Percentiles rank a stretch among this genome's conserved stretches.
These are phyloP conservation scores for Vishniacozyma victoriae DNA, from an alignment of 768 basidiomycete species.

Conservation along the genomic window DNA sequence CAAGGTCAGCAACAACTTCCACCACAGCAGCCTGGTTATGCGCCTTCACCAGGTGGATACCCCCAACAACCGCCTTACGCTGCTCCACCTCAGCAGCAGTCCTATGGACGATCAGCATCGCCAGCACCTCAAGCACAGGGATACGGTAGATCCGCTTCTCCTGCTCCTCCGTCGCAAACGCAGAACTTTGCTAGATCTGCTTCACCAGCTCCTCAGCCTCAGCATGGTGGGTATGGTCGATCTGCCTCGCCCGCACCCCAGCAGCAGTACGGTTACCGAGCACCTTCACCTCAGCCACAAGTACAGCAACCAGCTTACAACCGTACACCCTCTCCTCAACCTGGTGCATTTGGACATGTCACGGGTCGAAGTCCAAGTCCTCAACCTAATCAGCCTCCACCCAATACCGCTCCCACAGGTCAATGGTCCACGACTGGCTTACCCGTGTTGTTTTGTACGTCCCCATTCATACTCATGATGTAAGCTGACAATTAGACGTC, in stretches of 20 bases:
- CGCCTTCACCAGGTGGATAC: constrained; percentile 2
- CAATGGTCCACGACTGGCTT: constrained; percentile 77
- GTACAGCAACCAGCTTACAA: constrained; percentile 17
- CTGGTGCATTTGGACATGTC: too few relatives aligned
- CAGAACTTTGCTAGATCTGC: constrained; percentile 6
- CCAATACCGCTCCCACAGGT: constrained; percentile 56
- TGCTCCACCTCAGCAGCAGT: not conserved
- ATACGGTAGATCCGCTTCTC: constrained; percentile 19
- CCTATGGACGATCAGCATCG: constrained; percentile 2
- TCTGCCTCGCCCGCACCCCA: constrained; percentile 1
- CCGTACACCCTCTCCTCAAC: too few relatives aligned
- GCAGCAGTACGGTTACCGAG: constrained; percentile 2
- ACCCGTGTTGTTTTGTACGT: constrained; percentile 77
- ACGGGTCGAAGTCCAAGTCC: constrained; percentile 28
- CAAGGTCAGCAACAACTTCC: constrained; percentile 9
- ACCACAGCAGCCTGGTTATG: too few relatives aligned
- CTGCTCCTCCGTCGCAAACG: constrained; percentile 23
- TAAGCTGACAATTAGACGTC: constrained; percentile 49
- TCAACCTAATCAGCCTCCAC: constrained; percentile 46
- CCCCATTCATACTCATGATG: not conserved
- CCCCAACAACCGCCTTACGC: not conserved
- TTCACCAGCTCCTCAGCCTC: not conserved
- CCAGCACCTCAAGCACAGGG: not conserved
- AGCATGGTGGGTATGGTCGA: too few relatives aligned
- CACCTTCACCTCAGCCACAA: constrained; percentile 19